Evolutionary conservation across 2,329 filamentous ascomycete genomes (phyloP).

Genomic region (Zymoseptoria tritici): DNA sequence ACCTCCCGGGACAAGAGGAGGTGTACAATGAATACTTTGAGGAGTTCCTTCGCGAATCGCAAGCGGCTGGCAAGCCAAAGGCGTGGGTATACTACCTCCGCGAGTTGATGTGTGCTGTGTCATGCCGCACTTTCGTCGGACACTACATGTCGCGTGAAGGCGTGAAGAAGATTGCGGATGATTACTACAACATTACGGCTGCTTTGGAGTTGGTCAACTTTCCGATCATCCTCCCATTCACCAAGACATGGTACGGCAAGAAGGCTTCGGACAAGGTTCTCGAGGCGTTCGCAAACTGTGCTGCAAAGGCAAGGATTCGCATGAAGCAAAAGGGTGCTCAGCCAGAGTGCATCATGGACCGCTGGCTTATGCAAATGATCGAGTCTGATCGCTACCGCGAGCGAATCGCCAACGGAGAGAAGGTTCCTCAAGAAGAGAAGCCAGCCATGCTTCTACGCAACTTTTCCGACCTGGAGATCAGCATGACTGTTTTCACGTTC

Average conservation of each 20-base stretch:
- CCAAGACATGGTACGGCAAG: conserved; percentile 95
- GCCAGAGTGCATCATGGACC: conserved; percentile 88
- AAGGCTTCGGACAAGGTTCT: conserved; percentile 90
- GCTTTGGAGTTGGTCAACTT: conserved; percentile 97
- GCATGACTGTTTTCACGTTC: conserved; percentile 69
- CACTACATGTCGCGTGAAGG: conserved; percentile 88
- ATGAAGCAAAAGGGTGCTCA: conserved; percentile 77
- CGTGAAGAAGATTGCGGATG: conserved; percentile 88
- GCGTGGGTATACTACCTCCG: conserved; percentile 91
- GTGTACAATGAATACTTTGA: conserved; percentile 84
- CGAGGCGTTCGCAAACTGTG: conserved; percentile 80
- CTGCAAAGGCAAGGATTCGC: conserved; percentile 77
- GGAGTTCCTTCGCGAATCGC: conserved; percentile 66
- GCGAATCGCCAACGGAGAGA: conserved; percentile 64
- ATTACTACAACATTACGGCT: conserved; percentile 94
- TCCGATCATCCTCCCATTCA: conserved; percentile 90
- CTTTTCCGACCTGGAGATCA: conserved; percentile 85
- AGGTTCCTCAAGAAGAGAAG: conserved; percentile 65
- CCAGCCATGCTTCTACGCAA: conserved; percentile 77
- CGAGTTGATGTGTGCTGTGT: conserved; percentile 89
- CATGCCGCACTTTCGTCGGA: conserved; percentile 93
- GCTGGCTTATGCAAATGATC: conserved; percentile 83
- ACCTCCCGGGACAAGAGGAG: conserved; percentile 86
- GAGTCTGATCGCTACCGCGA: conserved; percentile 76
- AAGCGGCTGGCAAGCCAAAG: conserved; percentile 62